Evolutionary conservation across 2,329 filamentous ascomycete genomes (phyloP).

Genomic region (Arthrobotrys sphaeroides): DNA sequence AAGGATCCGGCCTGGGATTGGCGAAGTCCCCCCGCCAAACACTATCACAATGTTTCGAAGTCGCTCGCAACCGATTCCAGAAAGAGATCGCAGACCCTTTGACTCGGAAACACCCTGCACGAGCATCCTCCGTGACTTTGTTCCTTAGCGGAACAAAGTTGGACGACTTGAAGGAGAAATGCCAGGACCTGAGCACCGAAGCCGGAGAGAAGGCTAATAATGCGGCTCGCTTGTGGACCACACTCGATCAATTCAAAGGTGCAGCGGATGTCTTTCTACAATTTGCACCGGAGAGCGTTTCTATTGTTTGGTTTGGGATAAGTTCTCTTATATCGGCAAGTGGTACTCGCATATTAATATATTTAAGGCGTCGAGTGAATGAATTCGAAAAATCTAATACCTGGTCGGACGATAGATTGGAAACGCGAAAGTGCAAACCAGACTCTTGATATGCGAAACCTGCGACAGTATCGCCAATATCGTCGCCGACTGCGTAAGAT

Average conservation of each 20-base stretch:
- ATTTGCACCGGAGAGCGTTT: slow-evolving; percentile 42
- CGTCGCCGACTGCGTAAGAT: slow-evolving; percentile 24
- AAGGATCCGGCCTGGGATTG: not conserved
- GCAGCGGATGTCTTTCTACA: slow-evolving; percentile 26
- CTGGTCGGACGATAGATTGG: slow-evolving; percentile 17
- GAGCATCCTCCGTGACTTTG: not conserved
- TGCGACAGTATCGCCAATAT: slow-evolving; percentile 34
- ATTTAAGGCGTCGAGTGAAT: too few relatives aligned
- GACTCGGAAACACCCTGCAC: slow-evolving; percentile 16
- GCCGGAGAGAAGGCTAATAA: slow-evolving; percentile 26
- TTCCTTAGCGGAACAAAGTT: slow-evolving; percentile 27
- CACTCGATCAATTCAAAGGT: slow-evolving; percentile 28
- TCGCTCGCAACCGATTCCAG: not conserved
- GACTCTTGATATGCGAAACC: slow-evolving; percentile 30
- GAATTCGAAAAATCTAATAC: not conserved
- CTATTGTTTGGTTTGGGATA: slow-evolving; percentile 48
- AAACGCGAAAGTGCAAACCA: slow-evolving; percentile 15
- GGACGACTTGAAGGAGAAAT: not conserved
- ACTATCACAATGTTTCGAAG: not conserved
- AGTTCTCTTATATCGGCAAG: slow-evolving; percentile 34
- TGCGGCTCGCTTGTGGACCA: slow-evolving; percentile 7
- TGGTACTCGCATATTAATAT: not conserved
- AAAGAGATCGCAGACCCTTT: slow-evolving; percentile 10
- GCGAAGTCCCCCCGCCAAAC: too few relatives aligned
- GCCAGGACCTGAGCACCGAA: slow-evolving; percentile 5